phyloP scores from a whole-genome alignment of 2,329 filamentous ascomycete species.

The Colletotrichum caudatum region DNA sequence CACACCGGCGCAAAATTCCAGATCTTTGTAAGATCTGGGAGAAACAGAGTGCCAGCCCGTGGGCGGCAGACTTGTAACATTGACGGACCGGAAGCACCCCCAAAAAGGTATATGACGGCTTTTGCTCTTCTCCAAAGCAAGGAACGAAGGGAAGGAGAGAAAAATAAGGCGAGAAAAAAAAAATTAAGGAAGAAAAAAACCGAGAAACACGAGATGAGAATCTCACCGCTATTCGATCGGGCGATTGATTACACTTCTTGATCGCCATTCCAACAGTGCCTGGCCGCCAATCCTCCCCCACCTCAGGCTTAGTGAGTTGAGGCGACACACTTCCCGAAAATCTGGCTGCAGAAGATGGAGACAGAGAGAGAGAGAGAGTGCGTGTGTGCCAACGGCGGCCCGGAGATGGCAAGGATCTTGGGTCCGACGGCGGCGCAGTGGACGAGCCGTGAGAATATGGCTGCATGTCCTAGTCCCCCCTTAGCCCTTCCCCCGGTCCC shows the following conservation, averaged over 20 bases:
- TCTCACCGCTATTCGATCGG: constrained; percentile 36
- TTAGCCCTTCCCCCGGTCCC: too few species aligned
- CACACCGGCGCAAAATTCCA: constrained; percentile 20
- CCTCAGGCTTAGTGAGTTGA: background rate
- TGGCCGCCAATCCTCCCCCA: background rate
- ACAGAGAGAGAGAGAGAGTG: too few species aligned
- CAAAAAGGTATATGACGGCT: too few species aligned
- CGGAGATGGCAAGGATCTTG: constrained; percentile 14
- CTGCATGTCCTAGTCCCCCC: constrained; percentile 21
- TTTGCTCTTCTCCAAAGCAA: too few species aligned
- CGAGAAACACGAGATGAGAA: constrained; percentile 8
- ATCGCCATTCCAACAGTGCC: constrained; percentile 10
- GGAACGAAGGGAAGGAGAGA: too few species aligned
- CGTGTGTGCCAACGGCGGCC: constrained; percentile 11
- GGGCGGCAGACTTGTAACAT: background rate
- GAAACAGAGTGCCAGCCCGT: background rate
- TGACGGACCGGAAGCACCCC: background rate
- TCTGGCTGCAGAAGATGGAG: background rate
- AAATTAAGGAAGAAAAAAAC: too few species aligned
- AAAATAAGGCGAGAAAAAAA: too few species aligned
- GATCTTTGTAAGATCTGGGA: constrained; percentile 32
- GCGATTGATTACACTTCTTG: background rate
- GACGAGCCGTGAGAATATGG: background rate
- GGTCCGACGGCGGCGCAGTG: background rate
- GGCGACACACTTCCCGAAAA: constrained; percentile 19